Evolutionary conservation across 2,329 filamentous ascomycete genomes (phyloP).

Genomic region (Cladophialophora bantiana): DNA sequence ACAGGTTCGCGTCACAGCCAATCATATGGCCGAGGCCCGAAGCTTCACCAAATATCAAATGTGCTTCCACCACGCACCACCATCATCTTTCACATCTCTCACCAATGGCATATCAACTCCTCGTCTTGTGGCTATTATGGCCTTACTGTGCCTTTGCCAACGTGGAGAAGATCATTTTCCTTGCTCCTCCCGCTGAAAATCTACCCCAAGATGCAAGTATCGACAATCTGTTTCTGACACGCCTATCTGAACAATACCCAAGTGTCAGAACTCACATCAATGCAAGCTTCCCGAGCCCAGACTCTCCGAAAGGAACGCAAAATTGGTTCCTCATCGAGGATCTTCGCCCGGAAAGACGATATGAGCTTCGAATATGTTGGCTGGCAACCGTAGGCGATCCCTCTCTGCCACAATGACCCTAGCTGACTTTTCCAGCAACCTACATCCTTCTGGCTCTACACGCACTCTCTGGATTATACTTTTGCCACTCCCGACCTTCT

Average conservation of each 20-base stretch:
- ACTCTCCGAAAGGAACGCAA: constrained; percentile 63
- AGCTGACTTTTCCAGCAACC: constrained; percentile 70
- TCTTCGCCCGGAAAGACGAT: constrained; percentile 74
- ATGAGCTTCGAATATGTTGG: constrained; percentile 95
- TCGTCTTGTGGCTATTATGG: constrained; percentile 22
- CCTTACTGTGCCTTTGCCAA: constrained; percentile 64
- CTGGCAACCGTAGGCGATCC: constrained; percentile 75
- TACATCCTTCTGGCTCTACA: constrained; percentile 75
- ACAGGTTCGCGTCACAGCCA: constrained; percentile 19
- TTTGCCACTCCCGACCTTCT: constrained; percentile 69
- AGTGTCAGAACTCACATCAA: constrained; percentile 69
- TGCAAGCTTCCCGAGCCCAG: constrained; percentile 69
- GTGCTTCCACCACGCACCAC: not conserved
- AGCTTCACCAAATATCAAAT: not conserved
- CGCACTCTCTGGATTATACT: constrained; percentile 67
- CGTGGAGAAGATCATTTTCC: constrained; percentile 89
- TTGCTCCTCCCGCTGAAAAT: constrained; percentile 67
- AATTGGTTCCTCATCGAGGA: constrained; percentile 81
- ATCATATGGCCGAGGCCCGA: constrained; percentile 8
- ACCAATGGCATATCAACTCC: constrained; percentile 5
- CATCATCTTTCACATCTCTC: not conserved
- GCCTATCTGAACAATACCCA: constrained; percentile 65
- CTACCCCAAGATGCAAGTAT: constrained; percentile 65
- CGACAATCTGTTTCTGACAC: constrained; percentile 67
- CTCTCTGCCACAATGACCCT: not conserved